Evolutionary conservation across 176 grass and related monocot species (phyloP).

Genomic region (Lolium perenne): DNA sequence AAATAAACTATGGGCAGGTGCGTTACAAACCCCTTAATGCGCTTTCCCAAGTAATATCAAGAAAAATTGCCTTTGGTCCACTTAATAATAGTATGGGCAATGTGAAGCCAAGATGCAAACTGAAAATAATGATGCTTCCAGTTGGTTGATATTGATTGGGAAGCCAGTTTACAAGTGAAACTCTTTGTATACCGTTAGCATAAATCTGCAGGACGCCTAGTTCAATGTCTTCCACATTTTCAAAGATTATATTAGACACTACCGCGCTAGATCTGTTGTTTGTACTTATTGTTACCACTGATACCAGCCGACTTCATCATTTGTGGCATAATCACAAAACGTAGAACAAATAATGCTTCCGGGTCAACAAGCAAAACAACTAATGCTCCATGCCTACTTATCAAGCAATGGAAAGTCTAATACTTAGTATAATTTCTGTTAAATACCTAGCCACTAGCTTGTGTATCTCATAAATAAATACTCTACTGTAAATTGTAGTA

Average conservation of each 20-base stretch:
- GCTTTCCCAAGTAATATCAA: not conserved
- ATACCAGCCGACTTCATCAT: not conserved
- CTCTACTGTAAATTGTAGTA: not conserved
- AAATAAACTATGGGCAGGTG: not conserved
- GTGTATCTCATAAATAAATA: conserved; percentile 7
- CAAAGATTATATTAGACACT: not conserved
- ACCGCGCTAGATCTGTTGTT: not conserved
- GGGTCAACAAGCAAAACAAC: not conserved
- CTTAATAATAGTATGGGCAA: not conserved
- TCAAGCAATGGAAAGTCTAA: not conserved
- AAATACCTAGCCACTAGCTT: not conserved
- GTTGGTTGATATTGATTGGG: not conserved
- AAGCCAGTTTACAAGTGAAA: not conserved
- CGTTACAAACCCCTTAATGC: not conserved
- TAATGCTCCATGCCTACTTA: conserved; percentile 11
- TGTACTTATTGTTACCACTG: not conserved
- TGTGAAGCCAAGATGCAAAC: not conserved
- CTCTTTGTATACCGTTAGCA: not conserved
- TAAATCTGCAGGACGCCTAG: not conserved
- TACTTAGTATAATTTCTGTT: not conserved
- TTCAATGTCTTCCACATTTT: not conserved
- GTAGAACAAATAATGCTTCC: not conserved
- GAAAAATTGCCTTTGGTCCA: not conserved
- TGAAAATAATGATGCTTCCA: not conserved
- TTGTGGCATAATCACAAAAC: not conserved